Base-by-base conservation (phyloP, 208 protist genomes). In the Leishmania lainsoni region DNA sequence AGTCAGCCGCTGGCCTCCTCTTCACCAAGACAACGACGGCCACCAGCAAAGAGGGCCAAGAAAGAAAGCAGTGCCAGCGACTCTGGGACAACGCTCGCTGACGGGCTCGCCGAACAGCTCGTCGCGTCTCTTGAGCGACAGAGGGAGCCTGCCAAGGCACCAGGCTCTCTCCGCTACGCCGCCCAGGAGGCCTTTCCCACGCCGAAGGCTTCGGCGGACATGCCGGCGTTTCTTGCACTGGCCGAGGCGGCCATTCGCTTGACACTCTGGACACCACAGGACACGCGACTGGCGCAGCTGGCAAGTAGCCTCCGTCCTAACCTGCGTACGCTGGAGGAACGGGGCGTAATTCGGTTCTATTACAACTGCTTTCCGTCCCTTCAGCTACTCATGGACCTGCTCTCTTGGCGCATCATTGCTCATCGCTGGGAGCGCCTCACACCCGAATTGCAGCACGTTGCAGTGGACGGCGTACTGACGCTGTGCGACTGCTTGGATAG, bases 321-420 rank as follows among this genome's bases (percentile, higher is more conserved):
- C 29, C 54, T 88, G 32, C 82, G 81, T 69, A 74, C 83, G 4
- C 76, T 94, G 42, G 81, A 85, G 22, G 84, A 83, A 12, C 81
- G 76, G n/a, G 83, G 81, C 42, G 35, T 93, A 0, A 73, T 94
- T 42, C 63, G 75, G 17, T 75, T 66, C 54, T 52, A 54, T 14
- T n/a, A 76, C 1, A 83, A 84, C 63, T 80, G 83, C 65, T 94
- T 85, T 66, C 89, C 91, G 5, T 69, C 75, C 54, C 52, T 94
- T 14, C 87, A 87, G 56, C 71, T 94, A 65, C 79, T 94, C 42
- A 88, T 91, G 78, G 91, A 94, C 63, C 66, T 94, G n/a, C 86
- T 89, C 68, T 91, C 89, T 26, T 81, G 90, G 49, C 80, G 87
- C 59, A 93, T 87, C 45, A 79, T 94, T 49, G 48, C 85, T 20